Evolutionary conservation across 176 grass and related monocot genomes (phyloP), one percentile per base, ranked within the genome.

Genomic region (Musa beccarii): DNA sequence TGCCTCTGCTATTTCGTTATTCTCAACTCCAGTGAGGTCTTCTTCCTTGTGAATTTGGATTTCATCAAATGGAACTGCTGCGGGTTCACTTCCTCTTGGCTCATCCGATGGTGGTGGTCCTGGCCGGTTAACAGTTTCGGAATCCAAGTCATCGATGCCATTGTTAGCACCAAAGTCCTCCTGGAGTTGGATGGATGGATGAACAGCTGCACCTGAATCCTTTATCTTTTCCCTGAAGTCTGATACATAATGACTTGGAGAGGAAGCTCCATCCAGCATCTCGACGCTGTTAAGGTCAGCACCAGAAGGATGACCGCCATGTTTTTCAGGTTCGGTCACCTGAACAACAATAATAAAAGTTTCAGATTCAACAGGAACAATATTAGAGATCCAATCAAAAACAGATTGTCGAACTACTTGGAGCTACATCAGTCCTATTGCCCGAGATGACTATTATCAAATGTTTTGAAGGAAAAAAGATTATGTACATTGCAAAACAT

Each of bases 31-130:
- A 19, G 61, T 28, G 26, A 67, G 55, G 13, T 56, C 29, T 55
- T 56, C 29, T 55, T 89, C 90, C 68, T 92, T 82, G 22, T 91
- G 79, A 63, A 94, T 94, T 59, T 89, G 69, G 74, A 94, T 89
- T 77, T 93, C 86, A 78, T 99, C 84, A 51, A 97, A 76, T 10
- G 63, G 67, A 87, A 92, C 65, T 65, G 90, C 68, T 22, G 80
- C 75, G 1, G 79, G 87, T 86, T 98, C 82, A 68, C 80, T 87
- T 21, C 43, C 65, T 75, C 83, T 83, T 79, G 59, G 67, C 59
- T 78, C 81, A 74, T 84, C 78, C 68, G 84, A 84, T 75, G 56
- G 81, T 68, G 73, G 76, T 73, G 53, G 51, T 59, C 59, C 56
- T 84, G 68, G 72, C 23, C 50, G 79, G 20, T 76, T 77, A 78